Conservation (phyloP, 2,329 filamentous ascomycete species). For the Ustilaginoidea virens region DNA sequence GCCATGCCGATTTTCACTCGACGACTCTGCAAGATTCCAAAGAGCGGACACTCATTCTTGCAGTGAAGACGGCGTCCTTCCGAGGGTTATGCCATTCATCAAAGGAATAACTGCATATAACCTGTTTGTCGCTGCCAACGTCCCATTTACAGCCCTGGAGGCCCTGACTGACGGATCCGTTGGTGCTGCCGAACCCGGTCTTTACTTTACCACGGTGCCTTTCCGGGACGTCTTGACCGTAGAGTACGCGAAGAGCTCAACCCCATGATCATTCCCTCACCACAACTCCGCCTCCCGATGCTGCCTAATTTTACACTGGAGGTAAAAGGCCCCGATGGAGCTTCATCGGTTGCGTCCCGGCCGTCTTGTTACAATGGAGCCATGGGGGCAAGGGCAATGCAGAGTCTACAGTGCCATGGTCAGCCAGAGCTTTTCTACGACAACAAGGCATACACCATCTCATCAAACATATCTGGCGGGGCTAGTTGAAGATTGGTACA, state of each 20-base stretch:
- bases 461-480: neutral
- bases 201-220: conserved; percentile 18
- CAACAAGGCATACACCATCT: conserved; percentile 1
- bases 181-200: conserved; percentile 17
- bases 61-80: no score
- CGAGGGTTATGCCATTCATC: no score
- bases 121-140: conserved; percentile 11
- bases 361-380: conserved; percentile 18
- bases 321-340: conserved; percentile 19
- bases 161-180: conserved; percentile 19
- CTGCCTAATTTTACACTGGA: conserved; percentile 24
- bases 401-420: neutral
- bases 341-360: conserved; percentile 12
- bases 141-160: conserved; percentile 19
- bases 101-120: conserved; percentile 10
- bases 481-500: neutral
- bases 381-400: neutral
- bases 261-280: conserved; percentile 17
- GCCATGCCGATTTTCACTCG: no score
- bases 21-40: no score
- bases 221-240: conserved; percentile 13
- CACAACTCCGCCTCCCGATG: conserved; percentile 14
- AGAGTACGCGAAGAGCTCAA: conserved; percentile 8
- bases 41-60: no score
- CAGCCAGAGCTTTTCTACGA: neutral